These are phyloP conservation scores for Pyracantha coccinea DNA, from an alignment of 331 rosid genomes.

Conservation along the genomic window DNA sequence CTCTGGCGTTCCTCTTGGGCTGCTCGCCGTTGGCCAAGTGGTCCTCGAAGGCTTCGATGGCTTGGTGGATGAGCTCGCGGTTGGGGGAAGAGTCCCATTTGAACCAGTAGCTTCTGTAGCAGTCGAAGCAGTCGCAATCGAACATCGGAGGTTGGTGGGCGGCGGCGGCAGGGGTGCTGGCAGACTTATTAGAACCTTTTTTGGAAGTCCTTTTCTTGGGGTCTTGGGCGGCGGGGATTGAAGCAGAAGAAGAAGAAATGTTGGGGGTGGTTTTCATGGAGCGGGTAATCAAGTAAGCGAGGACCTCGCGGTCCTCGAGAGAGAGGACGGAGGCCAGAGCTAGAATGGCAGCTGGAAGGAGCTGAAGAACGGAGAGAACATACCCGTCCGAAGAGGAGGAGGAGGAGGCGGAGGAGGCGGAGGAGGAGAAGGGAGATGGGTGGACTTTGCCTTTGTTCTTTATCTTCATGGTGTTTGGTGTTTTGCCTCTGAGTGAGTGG, in stretches of 20 bases:
- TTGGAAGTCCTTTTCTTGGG: slow-evolving; percentile 23
- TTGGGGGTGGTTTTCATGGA: slow-evolving; percentile 27
- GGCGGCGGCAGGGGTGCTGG: background rate
- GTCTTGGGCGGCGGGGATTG: background rate
- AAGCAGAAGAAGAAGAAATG: background rate
- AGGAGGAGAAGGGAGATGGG: slow-evolving; percentile 41
- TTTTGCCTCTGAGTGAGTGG: background rate
- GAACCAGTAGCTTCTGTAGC: slow-evolving; percentile 56
- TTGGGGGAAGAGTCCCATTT: slow-evolving; percentile 55
- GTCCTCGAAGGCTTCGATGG: slow-evolving; percentile 62
- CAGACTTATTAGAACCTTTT: background rate
- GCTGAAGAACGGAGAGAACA: slow-evolving; percentile 31
- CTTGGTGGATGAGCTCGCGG: slow-evolving; percentile 55
- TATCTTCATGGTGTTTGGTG: slow-evolving; percentile 31
- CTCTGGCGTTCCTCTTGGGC: slow-evolving; percentile 22
- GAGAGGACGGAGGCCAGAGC: slow-evolving; percentile 36
- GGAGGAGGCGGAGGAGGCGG: background rate
- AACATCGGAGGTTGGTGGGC: slow-evolving; percentile 34
- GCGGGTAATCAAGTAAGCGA: slow-evolving; percentile 49
- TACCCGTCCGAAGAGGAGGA: slow-evolving; percentile 19
- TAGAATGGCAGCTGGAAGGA: slow-evolving; percentile 50
- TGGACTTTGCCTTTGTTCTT: slow-evolving; percentile 52
- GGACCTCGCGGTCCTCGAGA: slow-evolving; percentile 50
- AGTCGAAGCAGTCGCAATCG: slow-evolving; percentile 53
- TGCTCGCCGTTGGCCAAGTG: slow-evolving; percentile 36